phyloP scores from a whole-genome alignment of 2,329 filamentous ascomycete genomes.

The Colletotrichum sp. region DNA sequence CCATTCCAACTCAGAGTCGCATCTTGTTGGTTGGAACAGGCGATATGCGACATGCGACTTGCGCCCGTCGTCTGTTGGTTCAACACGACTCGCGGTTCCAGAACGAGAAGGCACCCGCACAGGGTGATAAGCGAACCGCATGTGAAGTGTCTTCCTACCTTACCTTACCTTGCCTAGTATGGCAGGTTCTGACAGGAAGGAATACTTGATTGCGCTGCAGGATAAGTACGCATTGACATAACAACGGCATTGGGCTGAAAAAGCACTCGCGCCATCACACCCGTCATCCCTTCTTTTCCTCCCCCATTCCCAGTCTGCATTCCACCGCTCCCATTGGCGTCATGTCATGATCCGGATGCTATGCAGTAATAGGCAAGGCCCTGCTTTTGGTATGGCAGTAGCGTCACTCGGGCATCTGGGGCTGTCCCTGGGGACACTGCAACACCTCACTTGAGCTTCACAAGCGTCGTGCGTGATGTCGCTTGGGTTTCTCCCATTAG shows the following conservation, averaged over 20 bases:
- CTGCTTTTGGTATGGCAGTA: not conserved
- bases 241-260: not conserved
- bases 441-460: not conserved
- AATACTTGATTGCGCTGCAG: not conserved
- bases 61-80: not conserved
- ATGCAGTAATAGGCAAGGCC: not conserved
- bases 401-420: not conserved
- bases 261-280: not conserved
- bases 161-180: no score
- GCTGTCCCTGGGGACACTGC: not conserved
- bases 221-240: not conserved
- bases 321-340: not conserved
- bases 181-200: not conserved
- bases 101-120: not conserved
- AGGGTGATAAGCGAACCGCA: not conserved
- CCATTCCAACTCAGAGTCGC: not conserved
- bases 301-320: not conserved
- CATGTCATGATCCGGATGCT: slow-evolving; percentile 1
- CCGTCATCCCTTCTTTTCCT: slow-evolving; percentile 5
- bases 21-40: not conserved
- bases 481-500: not conserved
- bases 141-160: not conserved
- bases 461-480: not conserved
- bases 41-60: not conserved
- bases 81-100: not conserved